Conservation (phyloP, 2,329 filamentous ascomycete genomes). For the Verticillium nubilum region DNA sequence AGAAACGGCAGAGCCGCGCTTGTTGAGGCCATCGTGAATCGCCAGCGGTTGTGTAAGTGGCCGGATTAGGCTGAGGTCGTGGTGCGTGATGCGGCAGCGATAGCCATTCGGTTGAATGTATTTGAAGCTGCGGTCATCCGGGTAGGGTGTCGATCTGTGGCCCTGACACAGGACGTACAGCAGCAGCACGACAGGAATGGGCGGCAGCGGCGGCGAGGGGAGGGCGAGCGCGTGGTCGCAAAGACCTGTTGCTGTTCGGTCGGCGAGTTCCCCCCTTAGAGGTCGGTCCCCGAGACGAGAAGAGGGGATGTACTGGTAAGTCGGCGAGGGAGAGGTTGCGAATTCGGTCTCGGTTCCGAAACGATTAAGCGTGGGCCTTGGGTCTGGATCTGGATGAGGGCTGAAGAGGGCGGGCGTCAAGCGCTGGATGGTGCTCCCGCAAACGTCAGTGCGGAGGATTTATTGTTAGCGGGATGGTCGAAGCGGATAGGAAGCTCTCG, state of each 20-base stretch:
- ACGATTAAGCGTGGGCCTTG: background rate
- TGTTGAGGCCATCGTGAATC: slow-evolving; percentile 28
- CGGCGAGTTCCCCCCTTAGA: background rate
- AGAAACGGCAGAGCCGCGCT: slow-evolving; percentile 36
- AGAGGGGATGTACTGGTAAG: background rate
- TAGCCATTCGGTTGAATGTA: background rate
- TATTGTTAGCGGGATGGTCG: background rate
- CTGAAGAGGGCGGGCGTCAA: background rate
- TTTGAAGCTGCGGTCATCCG: background rate
- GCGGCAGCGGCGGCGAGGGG: background rate
- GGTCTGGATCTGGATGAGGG: background rate
- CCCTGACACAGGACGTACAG: background rate
- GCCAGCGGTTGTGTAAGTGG: background rate
- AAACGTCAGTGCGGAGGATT: background rate
- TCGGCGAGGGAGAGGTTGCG: background rate
- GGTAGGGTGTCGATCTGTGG: background rate
- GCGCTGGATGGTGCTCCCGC: background rate
- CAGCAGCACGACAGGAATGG: background rate
- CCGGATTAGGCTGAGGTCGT: background rate
- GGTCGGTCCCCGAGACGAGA: background rate
- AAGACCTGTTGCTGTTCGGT: background rate
- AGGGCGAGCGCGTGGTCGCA: background rate
- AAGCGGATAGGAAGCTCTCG: background rate
- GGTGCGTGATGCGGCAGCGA: background rate
- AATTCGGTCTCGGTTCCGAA: background rate